Conservation (phyloP, 2,329 filamentous ascomycete species). For the Colletotrichum falcatum region DNA sequence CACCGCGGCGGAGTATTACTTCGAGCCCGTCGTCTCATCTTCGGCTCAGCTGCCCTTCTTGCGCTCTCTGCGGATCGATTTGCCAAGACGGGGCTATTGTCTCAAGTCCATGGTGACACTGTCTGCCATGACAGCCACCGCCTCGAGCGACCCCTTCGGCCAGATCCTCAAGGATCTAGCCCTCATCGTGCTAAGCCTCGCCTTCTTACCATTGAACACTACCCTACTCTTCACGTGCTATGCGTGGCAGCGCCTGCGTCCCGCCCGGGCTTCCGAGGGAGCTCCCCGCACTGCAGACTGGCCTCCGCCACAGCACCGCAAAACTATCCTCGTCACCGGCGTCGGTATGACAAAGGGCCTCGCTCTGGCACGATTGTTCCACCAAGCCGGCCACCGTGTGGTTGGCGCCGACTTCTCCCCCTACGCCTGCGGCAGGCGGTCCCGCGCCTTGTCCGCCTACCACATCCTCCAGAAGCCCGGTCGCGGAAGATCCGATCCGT, state of each 20-base stretch:
- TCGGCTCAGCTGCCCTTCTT: slow-evolving; percentile 14
- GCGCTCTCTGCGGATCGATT: neutral
- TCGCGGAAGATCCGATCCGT: slow-evolving; percentile 54
- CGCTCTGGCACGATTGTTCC: slow-evolving; percentile 72
- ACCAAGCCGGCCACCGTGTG: slow-evolving; percentile 74
- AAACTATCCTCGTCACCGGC: slow-evolving; percentile 75
- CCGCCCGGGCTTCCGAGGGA: neutral
- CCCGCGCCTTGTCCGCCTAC: slow-evolving; percentile 66
- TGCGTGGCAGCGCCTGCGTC: slow-evolving; percentile 27
- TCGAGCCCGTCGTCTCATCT: slow-evolving; percentile 30
- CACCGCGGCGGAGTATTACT: neutral
- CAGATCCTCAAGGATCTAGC: slow-evolving; percentile 36
- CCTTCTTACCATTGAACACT: slow-evolving; percentile 32
- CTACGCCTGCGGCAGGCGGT: slow-evolving; percentile 67
- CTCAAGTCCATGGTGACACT: neutral
- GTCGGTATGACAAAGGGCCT: slow-evolving; percentile 80
- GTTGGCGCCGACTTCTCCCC: slow-evolving; percentile 76
- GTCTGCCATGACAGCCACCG: slow-evolving; percentile 26
- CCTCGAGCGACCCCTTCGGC: slow-evolving; percentile 16
- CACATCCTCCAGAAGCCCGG: slow-evolving; percentile 56
- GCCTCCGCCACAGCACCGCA: slow-evolving; percentile 4
- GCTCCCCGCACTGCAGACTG: neutral
- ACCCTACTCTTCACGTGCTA: slow-evolving; percentile 14
- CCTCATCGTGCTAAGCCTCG: slow-evolving; percentile 35
- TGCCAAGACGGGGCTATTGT: neutral